phyloP scores from a whole-genome alignment of 345 rosid genomes.

The Draba incana region DNA sequence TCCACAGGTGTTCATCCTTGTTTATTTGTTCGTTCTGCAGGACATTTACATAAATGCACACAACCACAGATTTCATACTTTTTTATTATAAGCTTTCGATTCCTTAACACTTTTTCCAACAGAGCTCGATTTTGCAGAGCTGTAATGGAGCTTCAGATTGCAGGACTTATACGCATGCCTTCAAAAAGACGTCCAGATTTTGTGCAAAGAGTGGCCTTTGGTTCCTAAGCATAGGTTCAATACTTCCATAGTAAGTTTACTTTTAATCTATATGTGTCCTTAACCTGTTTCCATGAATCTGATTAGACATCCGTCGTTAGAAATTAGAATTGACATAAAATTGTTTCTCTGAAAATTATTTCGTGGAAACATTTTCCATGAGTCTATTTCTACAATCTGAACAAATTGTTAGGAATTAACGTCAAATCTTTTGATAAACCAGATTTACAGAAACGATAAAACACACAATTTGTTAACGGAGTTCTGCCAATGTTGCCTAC shows the following conservation, averaged over 20 bases:
- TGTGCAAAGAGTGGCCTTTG: slow-evolving; percentile 89
- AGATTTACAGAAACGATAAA: no score
- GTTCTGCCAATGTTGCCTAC: no score
- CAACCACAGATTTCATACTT: not conserved
- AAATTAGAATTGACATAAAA: not conserved
- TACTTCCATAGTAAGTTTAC: slow-evolving; percentile 11
- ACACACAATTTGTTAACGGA: no score
- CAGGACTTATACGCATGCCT: slow-evolving; percentile 90
- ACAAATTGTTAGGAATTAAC: no score
- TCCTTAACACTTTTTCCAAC: slow-evolving; percentile 52
- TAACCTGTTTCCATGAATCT: slow-evolving; percentile 6
- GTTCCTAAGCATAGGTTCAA: slow-evolving; percentile 44
- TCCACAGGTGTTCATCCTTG: slow-evolving; percentile 11
- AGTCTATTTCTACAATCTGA: no score
- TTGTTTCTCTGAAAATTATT: no score
- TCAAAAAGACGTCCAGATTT: slow-evolving; percentile 83
- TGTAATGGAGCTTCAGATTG: slow-evolving; percentile 82
- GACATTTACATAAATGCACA: slow-evolving; percentile 1
- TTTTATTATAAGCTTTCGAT: not conserved
- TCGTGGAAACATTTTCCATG: no score
- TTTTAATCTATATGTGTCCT: slow-evolving; percentile 1
- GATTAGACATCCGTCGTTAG: slow-evolving; percentile 9
- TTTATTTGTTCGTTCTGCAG: slow-evolving; percentile 15
- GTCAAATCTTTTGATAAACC: no score
- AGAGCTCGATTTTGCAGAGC: slow-evolving; percentile 92